Evolutionary conservation across 768 basidiomycete species (phyloP), one percentile per base, ranked within the genome.

Genomic region (Russula earlei): DNA sequence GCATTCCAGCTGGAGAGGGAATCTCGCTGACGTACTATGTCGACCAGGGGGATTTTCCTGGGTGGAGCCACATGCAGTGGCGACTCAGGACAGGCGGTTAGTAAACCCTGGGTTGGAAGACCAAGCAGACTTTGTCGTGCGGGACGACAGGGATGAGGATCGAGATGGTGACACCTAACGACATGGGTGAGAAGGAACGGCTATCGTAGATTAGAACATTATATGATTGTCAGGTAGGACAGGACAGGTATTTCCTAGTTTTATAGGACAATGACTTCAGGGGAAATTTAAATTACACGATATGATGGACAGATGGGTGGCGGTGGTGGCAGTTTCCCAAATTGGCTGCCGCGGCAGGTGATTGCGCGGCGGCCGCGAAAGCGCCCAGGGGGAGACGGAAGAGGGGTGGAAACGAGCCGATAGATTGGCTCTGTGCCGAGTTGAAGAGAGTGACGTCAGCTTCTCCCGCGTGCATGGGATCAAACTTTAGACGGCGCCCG

Each of bases 41-140:
- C 74, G 92, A 36, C 90, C 93, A 0, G 73, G 77, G 31, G 87
- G 88, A 17, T 84, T 77, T 63, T 86, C 88, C 42, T 96, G 90
- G 90, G 67, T 94, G 25, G 75, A 89, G 63, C 77, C 79, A 5
- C 66, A 70, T 31, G 83, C 70, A 20, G 64, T 78, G 29, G 82
- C 77, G 51, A 83, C 81, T 43, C 81, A 85, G 67, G 92, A 94
- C 69, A 77, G 76, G 68, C 73, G 93, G 54, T 74, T 76, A 62
- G 71, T 87, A 3, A 93, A 92, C 69, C 91, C 91, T 15, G 89
- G 84, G 27, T 54, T 75, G 47, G 67, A 66, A 52, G 54, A 70
- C 22, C 58, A 42, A 24, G 60, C 34, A 17, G 51, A 48, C 37
- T 46, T 50, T 19, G 47, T 33, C 9, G 54, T 45, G 47, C 53